Evolutionary conservation across 345 rosid species (phyloP), one percentile per base, ranked within the genome.

Genomic region (Salix viminalis): DNA sequence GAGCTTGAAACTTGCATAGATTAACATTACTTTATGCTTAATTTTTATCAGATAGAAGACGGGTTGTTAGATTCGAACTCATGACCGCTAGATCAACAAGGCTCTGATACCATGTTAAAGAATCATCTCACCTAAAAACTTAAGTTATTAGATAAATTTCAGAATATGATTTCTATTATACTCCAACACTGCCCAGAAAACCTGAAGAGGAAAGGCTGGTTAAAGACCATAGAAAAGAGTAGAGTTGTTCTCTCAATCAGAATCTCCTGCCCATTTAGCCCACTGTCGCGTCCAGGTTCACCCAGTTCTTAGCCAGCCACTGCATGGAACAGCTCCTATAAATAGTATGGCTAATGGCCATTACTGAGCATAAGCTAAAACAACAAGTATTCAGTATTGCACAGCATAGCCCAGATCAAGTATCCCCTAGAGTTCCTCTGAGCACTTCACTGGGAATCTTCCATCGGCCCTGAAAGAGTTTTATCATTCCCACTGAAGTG

Each of bases 381-480:
- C 24, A 26, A 10, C 19, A 64, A 64, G 6, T 8, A 23, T 10
- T n/a, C 14, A 64, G 62, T 2, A 1, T 6, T 21, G 8, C 67
- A 64, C 15, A 18, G 67, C 16, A 36, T 12, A 52, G 16, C 24
- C n/a, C n/a, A 0, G 11, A 67, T 80, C 82, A 71, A 66, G 66
- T 77, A 73, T 83, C 77, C 62, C 86, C 84, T 52, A 75, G 83
- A 81, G 90, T 85, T 84, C 85, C 83, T 71, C 39, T 26, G 82
- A 82, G 26, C 86, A 84, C 88, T 84, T 89, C 90, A 86, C 10
- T 80, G 80, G 77, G 77, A 70, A 44, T 37, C 36, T 32, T 5
- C 18, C 9, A 32, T 11, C 28, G 54, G 14, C 44, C 44, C 46
- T 2, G 13, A 52, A 32, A 48, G 26, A 56, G 61, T 16, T 10